Evolutionary conservation across 805 yeast genomes (phyloP).

Genomic region (Myxozyma kluyveri): DNA sequence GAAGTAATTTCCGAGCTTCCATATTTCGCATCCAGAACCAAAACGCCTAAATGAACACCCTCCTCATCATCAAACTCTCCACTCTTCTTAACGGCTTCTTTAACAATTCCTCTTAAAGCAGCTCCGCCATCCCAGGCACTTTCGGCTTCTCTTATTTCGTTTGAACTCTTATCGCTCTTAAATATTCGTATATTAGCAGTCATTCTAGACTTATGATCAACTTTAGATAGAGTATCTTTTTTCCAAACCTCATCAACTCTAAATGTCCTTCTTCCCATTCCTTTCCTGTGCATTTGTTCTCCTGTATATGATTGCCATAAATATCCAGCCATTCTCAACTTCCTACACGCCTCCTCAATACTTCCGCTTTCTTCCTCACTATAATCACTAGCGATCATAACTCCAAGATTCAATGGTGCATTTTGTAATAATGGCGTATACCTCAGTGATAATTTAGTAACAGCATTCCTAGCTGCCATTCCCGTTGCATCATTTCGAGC

Average conservation of each 20-base stretch:
- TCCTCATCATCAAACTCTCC: slow-evolving; percentile 26
- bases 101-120: background rate
- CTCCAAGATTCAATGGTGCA: slow-evolving; percentile 78
- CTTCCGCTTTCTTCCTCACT: slow-evolving; percentile 60
- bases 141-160: slow-evolving; percentile 21
- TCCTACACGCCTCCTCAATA: slow-evolving; percentile 66
- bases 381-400: slow-evolving; percentile 75
- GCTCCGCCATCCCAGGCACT: background rate
- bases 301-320: slow-evolving; percentile 88
- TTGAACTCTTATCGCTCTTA: slow-evolving; percentile 61
- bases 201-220: slow-evolving; percentile 48
- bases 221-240: slow-evolving; percentile 51
- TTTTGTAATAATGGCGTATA: slow-evolving; percentile 59
- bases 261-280: slow-evolving; percentile 76
- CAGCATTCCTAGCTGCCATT: background rate
- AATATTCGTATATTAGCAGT: slow-evolving; percentile 78
- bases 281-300: slow-evolving; percentile 79
- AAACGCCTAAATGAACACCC: slow-evolving; percentile 76
- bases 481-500: slow-evolving; percentile 1
- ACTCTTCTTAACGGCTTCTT: background rate
- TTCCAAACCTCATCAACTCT: slow-evolving; percentile 66
- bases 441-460: slow-evolving; percentile 39
- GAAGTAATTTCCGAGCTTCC: no score
- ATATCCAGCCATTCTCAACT: slow-evolving; percentile 77
- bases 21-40: slow-evolving; percentile 81